Conservation (phyloP, 2,329 filamentous ascomycete species). For the Cladorrhinum sp. region DNA sequence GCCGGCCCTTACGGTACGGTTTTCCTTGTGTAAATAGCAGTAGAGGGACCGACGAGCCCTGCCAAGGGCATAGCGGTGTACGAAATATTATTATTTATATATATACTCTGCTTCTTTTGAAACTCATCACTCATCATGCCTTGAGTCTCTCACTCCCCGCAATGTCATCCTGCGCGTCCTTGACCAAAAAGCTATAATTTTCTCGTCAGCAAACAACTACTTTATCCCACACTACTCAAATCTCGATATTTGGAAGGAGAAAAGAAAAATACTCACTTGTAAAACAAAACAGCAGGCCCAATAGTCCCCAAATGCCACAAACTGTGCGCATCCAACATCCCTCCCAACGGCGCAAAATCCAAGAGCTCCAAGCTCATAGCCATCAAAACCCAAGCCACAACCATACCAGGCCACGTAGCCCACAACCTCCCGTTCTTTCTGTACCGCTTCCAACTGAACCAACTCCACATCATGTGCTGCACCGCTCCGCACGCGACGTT, state of each 20-base stretch:
- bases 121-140: conserved; percentile 39
- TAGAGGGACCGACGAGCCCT: too few species aligned
- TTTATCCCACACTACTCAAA: background rate
- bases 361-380: conserved; percentile 95
- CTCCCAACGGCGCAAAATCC: conserved; percentile 83
- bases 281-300: conserved; percentile 83
- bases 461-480: conserved; percentile 81
- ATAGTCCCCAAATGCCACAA: conserved; percentile 96
- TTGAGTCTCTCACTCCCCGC: conserved; percentile 67
- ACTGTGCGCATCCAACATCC: conserved; percentile 87
- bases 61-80: too few species aligned
- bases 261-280: conserved; percentile 71
- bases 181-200: conserved; percentile 71
- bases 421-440: conserved; percentile 68
- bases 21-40: too few species aligned
- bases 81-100: background rate
- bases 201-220: conserved; percentile 12
- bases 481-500: conserved; percentile 80
- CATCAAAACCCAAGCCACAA: conserved; percentile 86
- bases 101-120: background rate
- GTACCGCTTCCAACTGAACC: conserved; percentile 76
- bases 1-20: too few species aligned
- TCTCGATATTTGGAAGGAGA: conserved; percentile 9
- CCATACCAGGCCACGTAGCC: conserved; percentile 86
- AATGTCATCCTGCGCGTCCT: conserved; percentile 80